Base-by-base conservation (phyloP, 2,329 filamentous ascomycete species). In the Pseudogymnoascus sp. region DNA sequence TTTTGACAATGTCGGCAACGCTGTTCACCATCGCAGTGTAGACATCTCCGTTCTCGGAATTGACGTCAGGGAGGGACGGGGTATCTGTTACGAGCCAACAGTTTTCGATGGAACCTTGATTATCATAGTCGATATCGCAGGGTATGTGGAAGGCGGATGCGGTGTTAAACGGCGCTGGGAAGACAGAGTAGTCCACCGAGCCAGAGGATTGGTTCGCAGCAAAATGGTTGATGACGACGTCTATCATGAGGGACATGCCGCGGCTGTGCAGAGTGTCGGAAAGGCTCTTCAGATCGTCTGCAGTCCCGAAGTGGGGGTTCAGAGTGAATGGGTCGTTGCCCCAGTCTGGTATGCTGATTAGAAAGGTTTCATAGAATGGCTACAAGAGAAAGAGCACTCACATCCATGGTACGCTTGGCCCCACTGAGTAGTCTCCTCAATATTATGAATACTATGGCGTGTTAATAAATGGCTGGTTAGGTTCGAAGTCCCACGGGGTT, bases 61-160 rank as follows among this genome's bases (percentile, higher is more conserved):
- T 73, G 10, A 82, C 70, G 66, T 82, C 80, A 1, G 78, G 76
- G 31, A 82, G 74, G 6, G 78, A 71, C 11, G 81, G 77, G 2
- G 70, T 75, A 26, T 74, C 70, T 68, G 81, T 78, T 10, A 82
- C 82, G 23, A 82, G 74, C 80, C 82, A 83, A 71, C 82, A 82
- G 28, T 57, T 57, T 57, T 57, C 50, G 26, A 57, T 8, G 3
- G 50, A 57, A 1, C 72, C 76, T 67, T 83, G 76, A 69, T 86
- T 74, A 35, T 73, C 70, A 74, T 85, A 87, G 72, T 87, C 71
- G 61, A 84, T 78, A 2, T 69, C 69, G 73, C 87, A 90, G 69
- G 80, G 82, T 1, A 79, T 47, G 71, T 90, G 86, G 74, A 83
- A 90, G 68, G 86, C 86, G 21, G 78, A 79, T 15, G 77, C 28